Base-by-base conservation (phyloP, 2,329 filamentous ascomycete genomes). In the Paradendryphiella salina region DNA sequence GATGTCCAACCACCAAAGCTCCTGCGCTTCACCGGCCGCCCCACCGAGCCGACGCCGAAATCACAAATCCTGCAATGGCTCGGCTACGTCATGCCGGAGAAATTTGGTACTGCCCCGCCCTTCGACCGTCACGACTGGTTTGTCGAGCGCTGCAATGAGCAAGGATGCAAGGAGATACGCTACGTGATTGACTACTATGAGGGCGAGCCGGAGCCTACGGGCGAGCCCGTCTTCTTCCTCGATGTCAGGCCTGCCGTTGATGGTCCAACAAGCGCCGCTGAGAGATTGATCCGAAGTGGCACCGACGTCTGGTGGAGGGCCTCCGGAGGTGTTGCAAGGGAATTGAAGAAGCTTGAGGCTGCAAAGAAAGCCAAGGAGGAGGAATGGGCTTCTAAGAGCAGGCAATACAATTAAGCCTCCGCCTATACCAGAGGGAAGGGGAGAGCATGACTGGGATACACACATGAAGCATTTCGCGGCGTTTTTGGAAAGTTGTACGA, bases 81-180 rank as follows among this genome's bases (percentile, higher is more conserved):
- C 69, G 89, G 88, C 4, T 85, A 84, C 79, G 67, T 93, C 15
- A 95, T 89, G 71, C 94, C 94, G 0, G 78, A 82, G 52, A 87
- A 85, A 65, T 99, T 89, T 75, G 87, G 78, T 4, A 86, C 87
- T 6, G 87, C 90, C 45, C 88, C 90, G 9, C 94, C 94, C 1
- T 99, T 99, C 66, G 94, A 99, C 74, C 85, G 94, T 55, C 94
- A 99, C 72, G 94, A 99, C 72, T 99, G 94, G 94, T 97, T 87
- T 69, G 89, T 99, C 34, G 82, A 89, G 59, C 82, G 94, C 56
- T 82, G 87, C 28, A 76, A 79, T 4, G 80, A 85, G 46, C 89
- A 89, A 21, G 72, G 85, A 51, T 80, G 79, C 64, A 87, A 86
- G 70, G 87, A 96, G 77, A 80, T 96, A 37, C 85, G 94, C 65